Evolutionary conservation across 495 filamentous ascomycete species (phyloP).

Genomic region (Xylaria palmicola): DNA sequence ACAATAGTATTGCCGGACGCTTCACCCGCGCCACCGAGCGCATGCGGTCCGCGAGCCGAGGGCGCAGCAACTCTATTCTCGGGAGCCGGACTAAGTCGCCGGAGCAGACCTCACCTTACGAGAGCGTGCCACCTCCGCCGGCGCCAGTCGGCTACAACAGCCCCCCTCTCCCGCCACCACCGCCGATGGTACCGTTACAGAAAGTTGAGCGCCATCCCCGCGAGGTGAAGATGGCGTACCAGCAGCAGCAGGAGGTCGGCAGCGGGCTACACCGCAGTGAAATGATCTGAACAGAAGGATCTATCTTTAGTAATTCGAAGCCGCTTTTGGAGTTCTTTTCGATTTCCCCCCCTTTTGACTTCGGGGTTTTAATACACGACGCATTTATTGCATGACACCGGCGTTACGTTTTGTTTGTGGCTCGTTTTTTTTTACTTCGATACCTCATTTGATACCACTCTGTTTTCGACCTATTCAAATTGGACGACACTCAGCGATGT

Average conservation of each 20-base stretch:
- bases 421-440: neutral
- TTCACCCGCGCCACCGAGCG: slow-evolving; percentile 66
- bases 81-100: slow-evolving; percentile 41
- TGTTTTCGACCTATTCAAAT: too few relatives aligned
- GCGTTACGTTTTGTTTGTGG: slow-evolving; percentile 27
- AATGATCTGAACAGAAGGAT: slow-evolving; percentile 38
- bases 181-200: slow-evolving; percentile 12
- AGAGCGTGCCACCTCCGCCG: slow-evolving; percentile 50
- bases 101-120: slow-evolving; percentile 51
- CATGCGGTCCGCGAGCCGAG: slow-evolving; percentile 66
- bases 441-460: slow-evolving; percentile 26
- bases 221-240: slow-evolving; percentile 39
- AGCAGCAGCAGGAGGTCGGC: slow-evolving; percentile 38
- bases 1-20: slow-evolving; percentile 61
- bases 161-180: slow-evolving; percentile 1
- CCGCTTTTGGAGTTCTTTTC: neutral
- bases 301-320: neutral
- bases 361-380: slow-evolving; percentile 18
- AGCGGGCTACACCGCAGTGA: slow-evolving; percentile 47
- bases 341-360: neutral
- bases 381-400: slow-evolving; percentile 33
- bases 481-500: too few relatives aligned
- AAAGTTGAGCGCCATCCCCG: slow-evolving; percentile 39
- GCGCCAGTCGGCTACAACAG: slow-evolving; percentile 19
- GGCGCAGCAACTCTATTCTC: slow-evolving; percentile 38